Percentiles rank a stretch among this genome's conserved stretches.
These are phyloP conservation scores for Ophiostoma sp. DNA, from an alignment of 2,329 filamentous ascomycete genomes.

Conservation along the genomic window DNA sequence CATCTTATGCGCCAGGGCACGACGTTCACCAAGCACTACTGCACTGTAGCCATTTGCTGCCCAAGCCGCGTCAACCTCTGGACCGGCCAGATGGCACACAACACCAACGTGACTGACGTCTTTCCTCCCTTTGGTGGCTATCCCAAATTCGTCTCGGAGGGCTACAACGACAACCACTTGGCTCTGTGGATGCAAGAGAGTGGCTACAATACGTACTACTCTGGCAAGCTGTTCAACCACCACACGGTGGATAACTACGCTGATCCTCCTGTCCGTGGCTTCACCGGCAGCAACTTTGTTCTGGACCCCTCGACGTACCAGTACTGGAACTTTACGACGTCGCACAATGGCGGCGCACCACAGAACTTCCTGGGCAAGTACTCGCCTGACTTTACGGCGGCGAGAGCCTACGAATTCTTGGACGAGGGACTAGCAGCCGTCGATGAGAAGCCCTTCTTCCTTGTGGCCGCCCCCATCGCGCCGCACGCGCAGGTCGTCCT, in stretches of 20 bases:
- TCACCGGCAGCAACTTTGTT: conserved; percentile 57
- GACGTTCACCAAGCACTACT: conserved; percentile 62
- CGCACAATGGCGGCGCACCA: conserved; percentile 55
- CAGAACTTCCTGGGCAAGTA: conserved; percentile 56
- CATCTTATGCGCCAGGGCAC: conserved; percentile 52
- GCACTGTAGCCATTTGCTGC: conserved; percentile 66
- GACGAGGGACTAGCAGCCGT: conserved; percentile 53
- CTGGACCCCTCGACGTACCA: conserved; percentile 64
- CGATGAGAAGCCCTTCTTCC: conserved; percentile 62
- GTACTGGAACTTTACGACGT: conserved; percentile 61
- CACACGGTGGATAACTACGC: conserved; percentile 63
- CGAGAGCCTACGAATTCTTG: conserved; percentile 38
- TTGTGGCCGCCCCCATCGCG: conserved; percentile 64
- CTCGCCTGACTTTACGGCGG: conserved; percentile 22
- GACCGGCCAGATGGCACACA: conserved; percentile 64
- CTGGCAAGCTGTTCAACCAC: conserved; percentile 61
- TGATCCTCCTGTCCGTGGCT: conserved; percentile 57
- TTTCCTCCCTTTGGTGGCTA: conserved; percentile 61
- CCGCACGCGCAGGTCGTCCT: conserved; percentile 60
- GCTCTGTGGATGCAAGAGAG: conserved; percentile 68
- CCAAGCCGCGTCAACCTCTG: conserved; percentile 64
- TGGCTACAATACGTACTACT: conserved; percentile 71
- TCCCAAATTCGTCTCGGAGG: conserved; percentile 64
- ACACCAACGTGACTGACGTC: conserved; percentile 67
- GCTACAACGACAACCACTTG: conserved; percentile 66